These are phyloP conservation scores for Lichtheimia hyalospora DNA, from an alignment of 371 early-diverging fungal species.

Conservation along the genomic window DNA sequence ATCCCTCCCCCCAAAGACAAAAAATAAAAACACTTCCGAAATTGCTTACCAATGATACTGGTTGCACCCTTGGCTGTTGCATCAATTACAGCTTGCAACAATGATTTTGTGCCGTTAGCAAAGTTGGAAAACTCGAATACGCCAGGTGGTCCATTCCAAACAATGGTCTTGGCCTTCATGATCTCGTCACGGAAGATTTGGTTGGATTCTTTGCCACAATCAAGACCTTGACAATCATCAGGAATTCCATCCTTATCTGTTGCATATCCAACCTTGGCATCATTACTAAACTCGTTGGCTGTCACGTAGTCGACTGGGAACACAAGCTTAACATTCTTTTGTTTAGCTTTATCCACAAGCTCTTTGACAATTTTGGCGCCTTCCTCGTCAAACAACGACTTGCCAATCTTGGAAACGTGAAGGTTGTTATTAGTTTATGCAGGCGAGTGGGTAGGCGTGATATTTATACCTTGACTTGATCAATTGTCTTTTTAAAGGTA, in stretches of 20 bases:
- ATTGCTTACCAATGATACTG: slow-evolving; percentile 45
- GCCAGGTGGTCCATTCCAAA: slow-evolving; percentile 99
- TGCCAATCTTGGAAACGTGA: slow-evolving; percentile 71
- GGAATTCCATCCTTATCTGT: slow-evolving; percentile 89
- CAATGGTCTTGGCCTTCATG: slow-evolving; percentile 81
- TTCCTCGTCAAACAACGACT: slow-evolving; percentile 87
- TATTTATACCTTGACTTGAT: slow-evolving; percentile 68
- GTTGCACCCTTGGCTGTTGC: slow-evolving; percentile 78
- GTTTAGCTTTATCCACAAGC: slow-evolving; percentile 84
- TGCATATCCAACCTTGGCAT: slow-evolving; percentile 81
- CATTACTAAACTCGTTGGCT: slow-evolving; percentile 80
- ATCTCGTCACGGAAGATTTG: slow-evolving; percentile 73
- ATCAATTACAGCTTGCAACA: slow-evolving; percentile 82
- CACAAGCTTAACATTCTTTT: slow-evolving; percentile 82
- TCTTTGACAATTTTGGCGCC: slow-evolving; percentile 84
- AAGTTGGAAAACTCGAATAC: slow-evolving; percentile 97
- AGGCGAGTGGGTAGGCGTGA: no score
- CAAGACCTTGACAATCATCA: slow-evolving; percentile 90
- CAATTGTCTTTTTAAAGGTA: slow-evolving; percentile 92
- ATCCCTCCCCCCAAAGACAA: no score
- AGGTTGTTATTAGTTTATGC: no score
- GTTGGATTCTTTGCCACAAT: slow-evolving; percentile 88
- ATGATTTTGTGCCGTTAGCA: slow-evolving; percentile 84
- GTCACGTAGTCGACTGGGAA: slow-evolving; percentile 92
- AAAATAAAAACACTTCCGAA: no score